phyloP scores from a whole-genome alignment of 2,329 filamentous ascomycete species.

The Neospermospora avenae region DNA sequence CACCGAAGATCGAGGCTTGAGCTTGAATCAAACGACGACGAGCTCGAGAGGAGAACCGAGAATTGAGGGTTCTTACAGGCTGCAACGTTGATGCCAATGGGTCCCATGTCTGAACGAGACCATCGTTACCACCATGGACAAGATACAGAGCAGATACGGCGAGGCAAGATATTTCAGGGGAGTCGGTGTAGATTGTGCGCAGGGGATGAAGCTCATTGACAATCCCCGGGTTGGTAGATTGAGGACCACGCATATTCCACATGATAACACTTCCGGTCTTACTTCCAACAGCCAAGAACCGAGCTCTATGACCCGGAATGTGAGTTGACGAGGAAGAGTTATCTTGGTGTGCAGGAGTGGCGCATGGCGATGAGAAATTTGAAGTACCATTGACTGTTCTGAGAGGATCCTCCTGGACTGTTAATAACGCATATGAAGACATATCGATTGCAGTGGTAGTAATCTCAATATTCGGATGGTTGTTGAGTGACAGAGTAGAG shows the following conservation, averaged over 20 bases:
- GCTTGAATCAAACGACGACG: conserved; percentile 70
- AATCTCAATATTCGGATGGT: conserved; percentile 58
- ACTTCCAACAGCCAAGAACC: conserved; percentile 79
- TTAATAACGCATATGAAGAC: conserved; percentile 69
- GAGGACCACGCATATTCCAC: conserved; percentile 76
- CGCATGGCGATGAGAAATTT: conserved; percentile 26
- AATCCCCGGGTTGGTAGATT: conserved; percentile 50
- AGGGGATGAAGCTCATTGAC: conserved; percentile 64
- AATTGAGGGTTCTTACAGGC: conserved; percentile 83
- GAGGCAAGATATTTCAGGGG: conserved; percentile 78
- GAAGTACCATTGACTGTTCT: conserved; percentile 52
- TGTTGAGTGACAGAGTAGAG: conserved; percentile 59
- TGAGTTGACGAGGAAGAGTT: conserved; percentile 46
- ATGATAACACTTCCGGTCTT: conserved; percentile 71
- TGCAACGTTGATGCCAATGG: conserved; percentile 76
- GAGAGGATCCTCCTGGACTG: conserved; percentile 74
- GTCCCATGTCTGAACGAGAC: conserved; percentile 95
- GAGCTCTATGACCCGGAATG: conserved; percentile 79
- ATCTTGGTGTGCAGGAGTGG: conserved; percentile 26
- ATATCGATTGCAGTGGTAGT: conserved; percentile 69
- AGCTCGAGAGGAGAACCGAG: conserved; percentile 76
- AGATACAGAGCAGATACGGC: conserved; percentile 83
- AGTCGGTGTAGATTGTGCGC: conserved; percentile 85
- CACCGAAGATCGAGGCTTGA: conserved; percentile 62
- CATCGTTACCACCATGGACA: conserved; percentile 91